Evolutionary conservation across 352 stramenopile species (phyloP).

Genomic region (Phytopythium litorale): DNA sequence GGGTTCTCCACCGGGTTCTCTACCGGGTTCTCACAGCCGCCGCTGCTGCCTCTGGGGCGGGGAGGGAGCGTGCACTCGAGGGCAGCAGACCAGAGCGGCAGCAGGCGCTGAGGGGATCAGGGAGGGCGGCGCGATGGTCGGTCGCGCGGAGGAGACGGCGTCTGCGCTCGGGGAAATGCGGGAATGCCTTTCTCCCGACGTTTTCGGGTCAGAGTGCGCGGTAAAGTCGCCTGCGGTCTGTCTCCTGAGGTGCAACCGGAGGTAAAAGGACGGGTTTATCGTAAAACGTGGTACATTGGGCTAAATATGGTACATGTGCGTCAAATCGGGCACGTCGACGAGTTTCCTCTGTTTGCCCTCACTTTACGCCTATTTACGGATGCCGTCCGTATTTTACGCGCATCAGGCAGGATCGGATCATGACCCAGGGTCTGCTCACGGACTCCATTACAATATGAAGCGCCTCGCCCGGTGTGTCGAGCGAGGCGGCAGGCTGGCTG

Average conservation of each 20-base stretch:
- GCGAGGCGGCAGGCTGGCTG: neutral
- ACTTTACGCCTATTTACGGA: neutral
- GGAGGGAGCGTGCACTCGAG: neutral
- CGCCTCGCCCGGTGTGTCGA: neutral
- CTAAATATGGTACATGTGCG: neutral
- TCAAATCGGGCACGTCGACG: neutral
- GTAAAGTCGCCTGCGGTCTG: slow-evolving; percentile 8
- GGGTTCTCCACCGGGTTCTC: neutral
- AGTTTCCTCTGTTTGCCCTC: neutral
- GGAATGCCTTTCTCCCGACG: neutral
- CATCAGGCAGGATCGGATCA: too few species aligned
- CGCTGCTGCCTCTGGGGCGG: neutral
- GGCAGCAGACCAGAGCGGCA: neutral
- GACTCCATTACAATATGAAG: slow-evolving; percentile 3
- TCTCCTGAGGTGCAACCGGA: neutral
- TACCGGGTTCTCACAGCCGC: neutral
- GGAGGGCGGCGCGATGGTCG: too few species aligned
- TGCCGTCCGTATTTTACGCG: neutral
- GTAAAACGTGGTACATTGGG: neutral
- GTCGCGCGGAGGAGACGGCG: neutral
- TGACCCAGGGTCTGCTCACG: neutral
- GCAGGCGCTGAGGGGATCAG: neutral
- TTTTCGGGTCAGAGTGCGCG: neutral
- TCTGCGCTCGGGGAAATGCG: neutral
- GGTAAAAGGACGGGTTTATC: neutral